Evolutionary conservation across 306 rosid genomes (phyloP), one percentile per base, ranked within the genome.

Genomic region (Astragalus glycyphyllos): DNA sequence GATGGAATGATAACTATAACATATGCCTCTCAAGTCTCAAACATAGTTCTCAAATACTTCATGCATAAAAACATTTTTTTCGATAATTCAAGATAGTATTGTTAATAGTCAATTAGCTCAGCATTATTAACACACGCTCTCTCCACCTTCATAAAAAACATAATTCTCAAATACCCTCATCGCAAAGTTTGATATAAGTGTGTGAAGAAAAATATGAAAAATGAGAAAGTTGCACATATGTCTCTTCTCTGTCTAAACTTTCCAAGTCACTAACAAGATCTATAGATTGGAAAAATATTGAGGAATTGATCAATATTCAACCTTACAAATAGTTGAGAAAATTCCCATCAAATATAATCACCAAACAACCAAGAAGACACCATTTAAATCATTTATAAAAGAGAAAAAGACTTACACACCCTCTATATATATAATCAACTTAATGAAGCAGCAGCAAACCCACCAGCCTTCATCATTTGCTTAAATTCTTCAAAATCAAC

Each of bases 381-480:
- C 40, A 8, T 59, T 40, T 40, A 80, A 40, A 29, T 8, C 61
- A 55, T 26, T 26, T 26, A 26, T 49, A 54, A 80, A 61, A 53
- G 42, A 67, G 23, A 35, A 2, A 8, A 26, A 11, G 15, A 37
- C 6, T 56, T 60, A 45, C 49, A 51, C 56, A 41, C 61, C 20
- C 37, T 42, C 38, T 44, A 60, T 26, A 23, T 23, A 23, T 23
- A 26, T 26, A 26, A 26, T 80, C 65, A 80, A 40, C 74, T 48
- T 7, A 69, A 57, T 11, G 77, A 69, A 74, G 69, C 45, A 0
- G 78, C 41, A 2, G 53, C 63, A 69, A 78, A 82, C 0, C 77
- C 80, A 35, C 83, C 86, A 23, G 68, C 69, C 16, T 83, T 75
- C 84, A 83, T 83, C 86, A 83, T 79, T 61, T 77, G 79, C 77